A percentile compares a stretch with the other conserved stretches of the same genome.
phyloP scores from a whole-genome alignment of 1,139 yeast genomes.

The Kazachstania sp. region DNA sequence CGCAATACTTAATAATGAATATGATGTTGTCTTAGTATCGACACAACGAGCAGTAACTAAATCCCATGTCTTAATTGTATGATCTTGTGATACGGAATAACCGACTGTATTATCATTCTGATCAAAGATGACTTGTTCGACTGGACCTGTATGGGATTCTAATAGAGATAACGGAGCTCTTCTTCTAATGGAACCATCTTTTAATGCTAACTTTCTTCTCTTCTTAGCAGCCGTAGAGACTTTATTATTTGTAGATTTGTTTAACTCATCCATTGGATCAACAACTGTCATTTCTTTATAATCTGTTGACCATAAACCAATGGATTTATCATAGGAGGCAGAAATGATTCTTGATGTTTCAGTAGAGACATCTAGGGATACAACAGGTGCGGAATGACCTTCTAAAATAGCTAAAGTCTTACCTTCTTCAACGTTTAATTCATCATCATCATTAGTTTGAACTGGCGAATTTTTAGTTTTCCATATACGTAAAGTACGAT shows the following conservation, averaged over 20 bases:
- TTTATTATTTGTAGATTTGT: conserved; percentile 31
- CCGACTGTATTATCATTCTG: conserved; percentile 66
- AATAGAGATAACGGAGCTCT: conserved; percentile 72
- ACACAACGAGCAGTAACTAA: conserved; percentile 72
- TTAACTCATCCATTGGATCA: conserved; percentile 49
- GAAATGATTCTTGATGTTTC: conserved; percentile 57
- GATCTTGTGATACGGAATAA: conserved; percentile 93
- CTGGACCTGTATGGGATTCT: conserved; percentile 79
- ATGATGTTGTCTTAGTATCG: conserved; percentile 85
- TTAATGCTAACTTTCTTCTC: conserved; percentile 73
- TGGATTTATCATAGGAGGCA: conserved; percentile 72
- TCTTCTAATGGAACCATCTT: conserved; percentile 69
- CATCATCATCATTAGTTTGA: conserved; percentile 36
- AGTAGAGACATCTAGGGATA: conserved; percentile 55
- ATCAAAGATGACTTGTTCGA: conserved; percentile 75
- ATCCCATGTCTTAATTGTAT: conserved; percentile 94
- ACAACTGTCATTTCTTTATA: conserved; percentile 76
- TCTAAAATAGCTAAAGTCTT: conserved; percentile 74
- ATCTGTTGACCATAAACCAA: conserved; percentile 84
- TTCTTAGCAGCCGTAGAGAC: conserved; percentile 75
- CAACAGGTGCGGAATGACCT: conserved; percentile 86
- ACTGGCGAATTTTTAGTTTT: conserved; percentile 43
- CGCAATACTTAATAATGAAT: conserved; percentile 67
- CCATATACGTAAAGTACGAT: conserved; percentile 85
- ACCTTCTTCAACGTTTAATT: conserved; percentile 55